These are phyloP conservation scores for Heliamphora pulchella DNA, from an alignment of 179 eudicot genomes.

Conservation along the genomic window DNA sequence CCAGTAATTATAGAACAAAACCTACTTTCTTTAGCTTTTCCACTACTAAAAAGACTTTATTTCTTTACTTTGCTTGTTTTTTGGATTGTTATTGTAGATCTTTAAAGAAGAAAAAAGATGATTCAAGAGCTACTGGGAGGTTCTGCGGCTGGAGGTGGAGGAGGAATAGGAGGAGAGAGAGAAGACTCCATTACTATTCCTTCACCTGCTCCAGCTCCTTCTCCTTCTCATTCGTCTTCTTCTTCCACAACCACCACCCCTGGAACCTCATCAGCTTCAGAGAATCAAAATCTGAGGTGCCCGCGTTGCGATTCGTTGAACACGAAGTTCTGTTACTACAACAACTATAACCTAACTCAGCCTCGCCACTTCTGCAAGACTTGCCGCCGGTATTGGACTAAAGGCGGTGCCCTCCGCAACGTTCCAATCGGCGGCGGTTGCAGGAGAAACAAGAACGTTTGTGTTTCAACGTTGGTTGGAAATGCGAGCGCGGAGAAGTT, in stretches of 20 bases:
- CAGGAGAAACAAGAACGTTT: constrained; percentile 50
- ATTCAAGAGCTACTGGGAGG: constrained; percentile 67
- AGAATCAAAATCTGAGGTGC: constrained; percentile 48
- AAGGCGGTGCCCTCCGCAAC: constrained; percentile 72
- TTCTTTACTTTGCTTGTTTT: constrained; percentile 20
- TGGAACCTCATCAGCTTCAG: constrained; percentile 17
- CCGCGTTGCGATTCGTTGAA: constrained; percentile 74
- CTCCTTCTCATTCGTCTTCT: constrained; percentile 23
- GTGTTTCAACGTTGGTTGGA: constrained; percentile 6
- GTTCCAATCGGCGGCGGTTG: constrained; percentile 83
- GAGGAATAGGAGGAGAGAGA: constrained; percentile 27
- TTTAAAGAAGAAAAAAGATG: constrained; percentile 31
- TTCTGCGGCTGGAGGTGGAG: neutral
- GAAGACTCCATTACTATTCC: constrained; percentile 27
- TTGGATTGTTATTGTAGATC: constrained; percentile 30
- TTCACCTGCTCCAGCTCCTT: neutral
- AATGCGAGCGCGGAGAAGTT: constrained; percentile 25
- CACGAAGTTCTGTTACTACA: constrained; percentile 84
- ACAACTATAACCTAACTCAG: constrained; percentile 89
- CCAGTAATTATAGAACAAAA: constrained; percentile 2
- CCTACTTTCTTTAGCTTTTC: constrained; percentile 31
- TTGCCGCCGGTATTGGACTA: constrained; percentile 77
- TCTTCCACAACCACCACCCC: constrained; percentile 29
- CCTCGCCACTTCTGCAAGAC: constrained; percentile 90
- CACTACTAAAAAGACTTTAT: constrained; percentile 18